A percentile compares a stretch with the other conserved stretches of the same genome.
Conservation (phyloP, 345 rosid species). For the Eucalyptus cloeziana region DNA sequence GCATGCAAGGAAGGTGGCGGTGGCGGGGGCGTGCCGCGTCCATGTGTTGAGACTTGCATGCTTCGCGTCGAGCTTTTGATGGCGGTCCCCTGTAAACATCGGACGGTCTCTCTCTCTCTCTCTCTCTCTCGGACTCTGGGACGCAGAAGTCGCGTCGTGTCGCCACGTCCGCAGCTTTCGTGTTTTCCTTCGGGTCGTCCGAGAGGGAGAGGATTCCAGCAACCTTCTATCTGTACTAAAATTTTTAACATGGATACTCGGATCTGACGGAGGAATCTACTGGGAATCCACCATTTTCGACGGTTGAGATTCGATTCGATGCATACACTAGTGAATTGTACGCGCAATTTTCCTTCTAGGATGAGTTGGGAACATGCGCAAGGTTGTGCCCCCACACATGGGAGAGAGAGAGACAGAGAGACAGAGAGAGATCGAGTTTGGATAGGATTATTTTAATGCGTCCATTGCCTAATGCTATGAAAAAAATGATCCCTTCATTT, state of each 20-base stretch:
- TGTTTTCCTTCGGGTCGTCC: not conserved
- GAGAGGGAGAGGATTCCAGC: not conserved
- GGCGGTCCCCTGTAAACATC: not conserved
- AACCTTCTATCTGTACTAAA: not conserved
- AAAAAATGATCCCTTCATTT: not conserved
- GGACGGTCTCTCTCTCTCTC: not conserved
- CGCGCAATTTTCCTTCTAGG: no score
- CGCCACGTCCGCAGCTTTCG: not conserved
- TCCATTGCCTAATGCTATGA: not conserved
- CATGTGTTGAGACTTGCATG: not conserved
- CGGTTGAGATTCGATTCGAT: no score
- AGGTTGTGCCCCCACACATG: no score
- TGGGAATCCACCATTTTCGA: not conserved
- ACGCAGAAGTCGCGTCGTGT: not conserved
- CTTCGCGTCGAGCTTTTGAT: not conserved
- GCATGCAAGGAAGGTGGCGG: not conserved
- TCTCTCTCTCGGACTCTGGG: not conserved
- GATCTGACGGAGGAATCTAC: not conserved
- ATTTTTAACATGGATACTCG: not conserved
- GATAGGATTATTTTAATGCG: not conserved
- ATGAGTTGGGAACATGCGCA: no score
- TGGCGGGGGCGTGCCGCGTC: not conserved
- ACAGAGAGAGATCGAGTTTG: not conserved
- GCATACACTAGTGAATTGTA: no score
- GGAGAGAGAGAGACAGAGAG: rapidly evolving